These are phyloP conservation scores for Mikania micrantha DNA, from an alignment of 129 eudicot species.

Conservation along the genomic window DNA sequence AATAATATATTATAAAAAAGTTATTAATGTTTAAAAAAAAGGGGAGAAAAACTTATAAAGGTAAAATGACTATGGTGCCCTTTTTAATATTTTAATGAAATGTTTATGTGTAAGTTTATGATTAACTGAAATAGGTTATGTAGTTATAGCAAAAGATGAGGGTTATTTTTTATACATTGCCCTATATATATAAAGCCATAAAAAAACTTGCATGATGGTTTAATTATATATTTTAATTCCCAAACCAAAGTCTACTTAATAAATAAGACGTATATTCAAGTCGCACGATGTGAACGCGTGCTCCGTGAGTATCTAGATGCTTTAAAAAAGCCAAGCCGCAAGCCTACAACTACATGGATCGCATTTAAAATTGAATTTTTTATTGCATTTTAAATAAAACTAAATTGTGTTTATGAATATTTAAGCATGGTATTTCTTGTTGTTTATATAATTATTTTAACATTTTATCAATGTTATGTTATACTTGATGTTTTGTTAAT, in stretches of 20 bases:
- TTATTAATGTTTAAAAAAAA: too few species aligned
- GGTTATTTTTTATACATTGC: too few species aligned
- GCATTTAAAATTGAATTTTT: background rate
- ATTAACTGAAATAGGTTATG: too few species aligned
- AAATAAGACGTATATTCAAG: background rate
- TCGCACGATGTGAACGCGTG: conserved; percentile 23
- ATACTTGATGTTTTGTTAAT: background rate
- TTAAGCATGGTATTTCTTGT: background rate
- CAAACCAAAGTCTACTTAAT: conserved; percentile 7
- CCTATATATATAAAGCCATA: background rate
- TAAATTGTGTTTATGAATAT: background rate
- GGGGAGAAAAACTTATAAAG: too few species aligned
- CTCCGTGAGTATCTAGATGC: conserved; percentile 14
- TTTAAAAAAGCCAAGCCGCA: conserved; percentile 16
- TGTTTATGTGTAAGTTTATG: too few species aligned
- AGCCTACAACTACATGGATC: conserved; percentile 6
- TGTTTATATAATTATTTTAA: background rate
- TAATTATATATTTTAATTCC: conserved; percentile 3
- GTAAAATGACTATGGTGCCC: too few species aligned
- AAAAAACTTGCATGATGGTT: background rate
- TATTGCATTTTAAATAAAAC: background rate
- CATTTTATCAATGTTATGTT: background rate
- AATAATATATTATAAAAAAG: too few species aligned
- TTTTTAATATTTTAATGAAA: too few species aligned
- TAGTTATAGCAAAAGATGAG: too few species aligned